Base-by-base conservation (phyloP, 305 asterid species). In the Monarda citriodora region DNA sequence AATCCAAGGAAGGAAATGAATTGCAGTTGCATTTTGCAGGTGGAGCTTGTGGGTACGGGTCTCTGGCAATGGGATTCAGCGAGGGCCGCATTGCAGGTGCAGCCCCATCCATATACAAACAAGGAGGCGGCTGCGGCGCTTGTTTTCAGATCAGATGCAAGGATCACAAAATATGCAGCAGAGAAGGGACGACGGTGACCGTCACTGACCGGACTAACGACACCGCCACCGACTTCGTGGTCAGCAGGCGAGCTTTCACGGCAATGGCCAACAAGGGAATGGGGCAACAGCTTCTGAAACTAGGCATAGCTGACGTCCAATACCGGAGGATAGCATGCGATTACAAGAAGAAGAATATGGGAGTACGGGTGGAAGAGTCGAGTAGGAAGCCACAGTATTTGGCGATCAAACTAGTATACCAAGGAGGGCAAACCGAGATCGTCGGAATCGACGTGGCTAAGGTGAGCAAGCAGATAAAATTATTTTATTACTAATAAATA, bases 121-220 rank as follows among this genome's bases (percentile, higher is more conserved):
- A 66, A 0, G 98, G 98, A 21, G 93, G 90, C 59, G 96, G 83
- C 1, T 88, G 98, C 53, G 96, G 96, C 6, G 98, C 96, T 4
- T 91, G 98, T 74, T 91, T 86, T 74, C 96, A 84, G 88, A 96
- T 91, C 5, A 62, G 98, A 58, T 91, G 98, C 68, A 86, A 70
- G 70, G 50, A 86, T 36, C 40, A 58, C 23, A 61, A 29, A 3
- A 9, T 84, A 5, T 91, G 98, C n/a, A 79, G 78, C 1, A 63
- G 76, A 15, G 53, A 54, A 32, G 98, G 98, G 63, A 73, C 77
- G 4, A 63, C 41, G 0, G 76, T 88, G 47, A 58, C 78, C 4
- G 93, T 79, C 46, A 86, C 79, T 7, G 96, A 88, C 71, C 63
- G 21, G 15, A 91, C 81, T 72, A 36, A 9, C 1, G 77, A 70